Conservation (phyloP, 2,329 filamentous ascomycete species). For the Fusarium temperatum region DNA sequence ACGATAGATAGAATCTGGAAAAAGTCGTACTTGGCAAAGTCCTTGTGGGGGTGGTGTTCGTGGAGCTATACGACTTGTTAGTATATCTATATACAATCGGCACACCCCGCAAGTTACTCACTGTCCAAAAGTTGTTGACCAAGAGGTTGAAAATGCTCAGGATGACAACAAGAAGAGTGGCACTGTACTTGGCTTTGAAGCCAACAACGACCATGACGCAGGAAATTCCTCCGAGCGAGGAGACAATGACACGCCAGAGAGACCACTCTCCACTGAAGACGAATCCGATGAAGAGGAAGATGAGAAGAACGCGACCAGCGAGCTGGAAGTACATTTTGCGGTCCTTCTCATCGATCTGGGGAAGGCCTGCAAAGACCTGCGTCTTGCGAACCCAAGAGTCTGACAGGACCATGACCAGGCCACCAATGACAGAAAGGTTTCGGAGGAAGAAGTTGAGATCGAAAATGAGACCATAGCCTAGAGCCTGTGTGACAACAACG, state of each 20-base stretch:
- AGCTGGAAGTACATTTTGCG: conserved; percentile 99
- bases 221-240: conserved; percentile 84
- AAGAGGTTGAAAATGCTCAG: conserved; percentile 95
- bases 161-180: conserved; percentile 92
- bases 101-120: conserved; percentile 57
- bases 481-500: conserved; percentile 91
- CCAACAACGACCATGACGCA: conserved; percentile 99
- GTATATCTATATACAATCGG: not conserved
- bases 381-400: conserved; percentile 98
- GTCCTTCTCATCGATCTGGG: conserved; percentile 97
- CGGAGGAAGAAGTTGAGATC: conserved; percentile 99
- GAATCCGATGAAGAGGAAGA: conserved; percentile 97
- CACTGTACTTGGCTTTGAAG: conserved; percentile 99
- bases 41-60: conserved; percentile 98
- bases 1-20: conserved; percentile 99
- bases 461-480: conserved; percentile 97
- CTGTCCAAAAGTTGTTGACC: conserved; percentile 99
- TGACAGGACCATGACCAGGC: conserved; percentile 95
- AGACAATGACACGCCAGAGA: conserved; percentile 86
- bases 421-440: conserved; percentile 96
- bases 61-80: conserved; percentile 71
- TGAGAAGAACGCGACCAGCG: conserved; percentile 91
- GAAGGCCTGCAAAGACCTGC: conserved; percentile 94
- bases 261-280: conserved; percentile 95
- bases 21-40: conserved; percentile 99